Evolutionary conservation across 1,139 yeast species (phyloP).

Genomic region (Pneumocystis wakefieldiae): DNA sequence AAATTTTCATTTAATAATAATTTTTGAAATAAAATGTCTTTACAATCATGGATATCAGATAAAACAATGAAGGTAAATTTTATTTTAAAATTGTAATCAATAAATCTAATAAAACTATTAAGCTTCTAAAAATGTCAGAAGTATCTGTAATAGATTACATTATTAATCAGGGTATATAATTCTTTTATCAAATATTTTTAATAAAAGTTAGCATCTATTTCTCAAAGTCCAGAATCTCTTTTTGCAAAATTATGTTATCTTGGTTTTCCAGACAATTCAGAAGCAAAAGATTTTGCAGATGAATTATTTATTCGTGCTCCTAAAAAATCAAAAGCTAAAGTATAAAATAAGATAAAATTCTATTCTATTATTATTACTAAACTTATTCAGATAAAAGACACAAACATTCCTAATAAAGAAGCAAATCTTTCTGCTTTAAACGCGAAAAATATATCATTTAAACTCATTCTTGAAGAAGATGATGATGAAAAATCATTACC

Average conservation of each 20-base stretch:
- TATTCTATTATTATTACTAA: neutral
- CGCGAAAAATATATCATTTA: slow-evolving; percentile 8
- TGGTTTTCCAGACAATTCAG: slow-evolving; percentile 20
- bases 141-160: slow-evolving; percentile 10
- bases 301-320: slow-evolving; percentile 18
- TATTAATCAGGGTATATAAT: slow-evolving; percentile 7
- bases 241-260: slow-evolving; percentile 18
- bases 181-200: neutral
- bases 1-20: neutral
- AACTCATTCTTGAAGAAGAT: slow-evolving; percentile 11
- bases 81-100: neutral
- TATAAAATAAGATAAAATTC: neutral
- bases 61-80: neutral
- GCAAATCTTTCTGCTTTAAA: slow-evolving; percentile 4
- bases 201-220: slow-evolving; percentile 15
- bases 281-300: slow-evolving; percentile 17
- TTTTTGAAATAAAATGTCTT: slow-evolving; percentile 4
- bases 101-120: neutral
- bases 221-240: slow-evolving; percentile 14
- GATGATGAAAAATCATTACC: slow-evolving; percentile 4
- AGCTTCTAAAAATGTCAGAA: slow-evolving; percentile 11
- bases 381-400: neutral
- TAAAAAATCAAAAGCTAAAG: slow-evolving; percentile 3
- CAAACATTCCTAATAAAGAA: slow-evolving; percentile 6
- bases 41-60: slow-evolving; percentile 7